Percentiles rank a stretch among this genome's conserved stretches.
phyloP scores from a whole-genome alignment of 176 grass and related monocot genomes.

The Hsuehochloa calcarea region DNA sequence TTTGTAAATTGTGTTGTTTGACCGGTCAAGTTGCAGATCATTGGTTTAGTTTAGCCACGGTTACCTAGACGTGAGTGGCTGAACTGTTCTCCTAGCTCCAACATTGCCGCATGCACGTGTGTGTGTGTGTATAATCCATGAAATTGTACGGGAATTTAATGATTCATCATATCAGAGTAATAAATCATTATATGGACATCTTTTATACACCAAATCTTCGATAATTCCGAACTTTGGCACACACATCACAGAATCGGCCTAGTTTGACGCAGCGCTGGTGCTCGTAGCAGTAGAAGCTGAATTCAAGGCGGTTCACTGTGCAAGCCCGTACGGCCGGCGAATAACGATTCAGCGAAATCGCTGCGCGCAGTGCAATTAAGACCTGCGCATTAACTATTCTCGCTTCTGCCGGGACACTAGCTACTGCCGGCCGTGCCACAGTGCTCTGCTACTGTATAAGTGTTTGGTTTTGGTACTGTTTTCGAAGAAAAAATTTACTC shows the following conservation, averaged over 20 bases:
- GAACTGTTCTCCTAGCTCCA: too few species aligned
- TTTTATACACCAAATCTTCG: too few species aligned
- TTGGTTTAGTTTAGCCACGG: too few species aligned
- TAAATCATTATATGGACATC: too few species aligned
- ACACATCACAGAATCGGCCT: background rate
- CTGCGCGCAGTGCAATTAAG: background rate
- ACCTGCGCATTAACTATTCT: background rate
- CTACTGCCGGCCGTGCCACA: background rate
- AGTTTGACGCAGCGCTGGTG: background rate
- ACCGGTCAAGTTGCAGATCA: too few species aligned
- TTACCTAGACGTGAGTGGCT: too few species aligned
- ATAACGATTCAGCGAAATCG: background rate
- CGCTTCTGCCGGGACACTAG: background rate
- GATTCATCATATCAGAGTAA: too few species aligned
- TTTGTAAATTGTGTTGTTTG: too few species aligned
- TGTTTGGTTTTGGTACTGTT: background rate
- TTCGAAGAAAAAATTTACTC: background rate
- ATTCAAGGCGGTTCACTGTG: constrained; percentile 7
- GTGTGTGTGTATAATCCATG: too few species aligned
- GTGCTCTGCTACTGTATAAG: background rate
- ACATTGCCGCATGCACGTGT: too few species aligned
- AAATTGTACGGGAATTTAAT: too few species aligned
- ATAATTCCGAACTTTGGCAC: too few species aligned
- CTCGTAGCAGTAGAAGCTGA: background rate
- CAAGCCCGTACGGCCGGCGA: background rate